phyloP scores from a whole-genome alignment of 345 rosid species.

The Ricinus communis region DNA sequence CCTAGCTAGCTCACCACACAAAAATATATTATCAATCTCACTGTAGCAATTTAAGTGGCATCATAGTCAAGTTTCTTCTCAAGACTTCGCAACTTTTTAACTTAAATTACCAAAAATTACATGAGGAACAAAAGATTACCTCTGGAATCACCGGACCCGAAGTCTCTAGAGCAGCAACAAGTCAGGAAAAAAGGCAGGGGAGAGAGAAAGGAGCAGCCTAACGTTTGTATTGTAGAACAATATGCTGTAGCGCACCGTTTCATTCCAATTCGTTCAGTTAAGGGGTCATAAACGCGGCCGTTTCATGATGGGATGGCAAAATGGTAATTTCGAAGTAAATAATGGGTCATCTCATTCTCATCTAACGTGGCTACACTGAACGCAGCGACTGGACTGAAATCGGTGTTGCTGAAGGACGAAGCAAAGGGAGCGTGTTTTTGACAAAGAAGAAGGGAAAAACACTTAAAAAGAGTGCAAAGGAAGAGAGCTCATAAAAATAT shows the following conservation, averaged over 20 bases:
- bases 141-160: neutral
- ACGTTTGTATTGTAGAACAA: too few species aligned
- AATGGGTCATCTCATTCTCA: neutral
- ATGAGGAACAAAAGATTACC: slow-evolving; percentile 1
- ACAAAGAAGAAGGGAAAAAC: too few species aligned
- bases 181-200: neutral
- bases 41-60: too few species aligned
- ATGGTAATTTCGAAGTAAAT: neutral
- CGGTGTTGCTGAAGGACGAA: slow-evolving; percentile 6
- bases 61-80: too few species aligned
- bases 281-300: neutral
- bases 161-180: too few species aligned
- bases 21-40: too few species aligned
- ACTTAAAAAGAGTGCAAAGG: neutral
- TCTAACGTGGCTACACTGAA: neutral
- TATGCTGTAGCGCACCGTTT: neutral
- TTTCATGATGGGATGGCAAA: neutral
- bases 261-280: too few species aligned
- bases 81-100: too few species aligned
- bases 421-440: slow-evolving; percentile 9
- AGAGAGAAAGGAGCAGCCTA: too few species aligned
- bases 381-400: neutral
- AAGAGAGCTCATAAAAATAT: neutral
- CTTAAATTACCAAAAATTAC: too few species aligned
- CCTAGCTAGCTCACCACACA: too few species aligned